phyloP scores from a whole-genome alignment of 805 yeast genomes.

The Tetrapisispora iriomotensis region DNA sequence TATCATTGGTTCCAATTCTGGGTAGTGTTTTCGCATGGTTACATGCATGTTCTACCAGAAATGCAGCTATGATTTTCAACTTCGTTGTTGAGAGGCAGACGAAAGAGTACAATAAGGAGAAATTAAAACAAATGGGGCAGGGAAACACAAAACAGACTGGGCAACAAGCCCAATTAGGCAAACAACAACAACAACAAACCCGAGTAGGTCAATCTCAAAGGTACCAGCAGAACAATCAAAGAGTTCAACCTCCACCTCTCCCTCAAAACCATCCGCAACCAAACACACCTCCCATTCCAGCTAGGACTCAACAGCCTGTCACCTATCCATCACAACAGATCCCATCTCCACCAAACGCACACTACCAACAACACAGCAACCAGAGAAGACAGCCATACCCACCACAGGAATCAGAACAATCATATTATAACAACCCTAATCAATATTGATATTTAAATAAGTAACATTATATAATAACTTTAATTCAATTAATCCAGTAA shows the following conservation, averaged over 20 bases:
- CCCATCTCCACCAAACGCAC: not conserved
- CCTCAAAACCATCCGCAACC: not conserved
- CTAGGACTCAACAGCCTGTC: not conserved
- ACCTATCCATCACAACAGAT: not conserved
- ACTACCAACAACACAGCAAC: not conserved
- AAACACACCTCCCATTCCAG: not conserved
- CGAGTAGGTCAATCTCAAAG: no score
- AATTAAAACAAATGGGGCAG: no score
- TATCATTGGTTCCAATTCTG: constrained; percentile 69
- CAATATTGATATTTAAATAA: not conserved
- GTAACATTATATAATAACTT: no score
- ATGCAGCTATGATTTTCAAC: constrained; percentile 70
- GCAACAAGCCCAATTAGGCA: no score
- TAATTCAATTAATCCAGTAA: no score
- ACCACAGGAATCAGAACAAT: not conserved
- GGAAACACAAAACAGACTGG: no score
- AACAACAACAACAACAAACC: no score
- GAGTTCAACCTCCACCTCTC: no score
- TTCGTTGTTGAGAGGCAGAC: constrained; percentile 18
- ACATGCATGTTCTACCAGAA: constrained; percentile 78
- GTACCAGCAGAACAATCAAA: no score
- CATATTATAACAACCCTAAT: not conserved
- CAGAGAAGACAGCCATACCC: constrained; percentile 2
- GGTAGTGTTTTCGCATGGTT: constrained; percentile 76
- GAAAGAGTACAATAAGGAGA: constrained; percentile 5